phyloP scores from a whole-genome alignment of 2,329 filamentous ascomycete species.

The Canariomyces notabilis region DNA sequence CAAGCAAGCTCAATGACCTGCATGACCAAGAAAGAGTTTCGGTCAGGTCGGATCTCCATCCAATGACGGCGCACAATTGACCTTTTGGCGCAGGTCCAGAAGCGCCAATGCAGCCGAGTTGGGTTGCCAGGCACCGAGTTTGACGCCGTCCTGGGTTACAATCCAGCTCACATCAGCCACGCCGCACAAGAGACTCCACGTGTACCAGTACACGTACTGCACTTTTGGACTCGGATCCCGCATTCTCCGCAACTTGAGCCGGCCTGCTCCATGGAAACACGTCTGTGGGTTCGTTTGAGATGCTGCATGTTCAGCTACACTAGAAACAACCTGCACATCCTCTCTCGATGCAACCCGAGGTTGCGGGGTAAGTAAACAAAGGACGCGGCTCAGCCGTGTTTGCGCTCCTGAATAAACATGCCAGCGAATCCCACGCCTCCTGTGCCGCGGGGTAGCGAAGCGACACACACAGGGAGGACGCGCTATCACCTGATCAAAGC shows the following conservation, averaged over 20 bases:
- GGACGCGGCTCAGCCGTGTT: slow-evolving; percentile 7
- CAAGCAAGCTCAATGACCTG: slow-evolving; percentile 16
- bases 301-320: slow-evolving; percentile 18
- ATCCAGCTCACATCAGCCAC: slow-evolving; percentile 21
- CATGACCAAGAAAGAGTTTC: slow-evolving; percentile 12
- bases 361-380: slow-evolving; percentile 23
- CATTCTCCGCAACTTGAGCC: too few relatives aligned
- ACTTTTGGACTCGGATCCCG: too few relatives aligned
- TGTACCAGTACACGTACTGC: too few relatives aligned
- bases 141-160: slow-evolving; percentile 15
- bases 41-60: slow-evolving; percentile 14
- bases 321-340: slow-evolving; percentile 3
- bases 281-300: slow-evolving; percentile 17
- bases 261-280: background rate
- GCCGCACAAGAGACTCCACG: slow-evolving; percentile 11
- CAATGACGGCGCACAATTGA: slow-evolving; percentile 17
- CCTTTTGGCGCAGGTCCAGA: slow-evolving; percentile 11
- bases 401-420: slow-evolving; percentile 16
- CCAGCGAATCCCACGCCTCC: slow-evolving; percentile 5
- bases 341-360: background rate
- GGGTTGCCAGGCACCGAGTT: slow-evolving; percentile 16
- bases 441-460: slow-evolving; percentile 21
- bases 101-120: slow-evolving; percentile 15
- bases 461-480: slow-evolving; percentile 9
- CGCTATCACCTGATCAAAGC: slow-evolving; percentile 24